Evolutionary conservation across 2,329 filamentous ascomycete species (phyloP).

Genomic region (Keithomyces neogunnii): DNA sequence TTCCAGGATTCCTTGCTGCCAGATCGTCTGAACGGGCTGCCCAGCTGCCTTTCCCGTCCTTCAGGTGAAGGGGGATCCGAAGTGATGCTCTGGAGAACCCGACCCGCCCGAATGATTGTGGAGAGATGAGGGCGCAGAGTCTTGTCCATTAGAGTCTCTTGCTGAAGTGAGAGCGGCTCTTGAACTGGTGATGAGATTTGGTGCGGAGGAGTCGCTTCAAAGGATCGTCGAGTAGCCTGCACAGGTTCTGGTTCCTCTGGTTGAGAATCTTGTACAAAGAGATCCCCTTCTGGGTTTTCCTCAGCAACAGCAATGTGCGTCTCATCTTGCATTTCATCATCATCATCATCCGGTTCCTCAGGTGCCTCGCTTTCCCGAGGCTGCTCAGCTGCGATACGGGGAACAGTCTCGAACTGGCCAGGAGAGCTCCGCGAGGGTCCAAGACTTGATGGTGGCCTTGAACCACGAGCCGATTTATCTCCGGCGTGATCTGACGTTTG

Average conservation of each 20-base stretch:
- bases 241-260: slow-evolving; percentile 6
- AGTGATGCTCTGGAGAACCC: slow-evolving; percentile 48
- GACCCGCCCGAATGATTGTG: slow-evolving; percentile 49
- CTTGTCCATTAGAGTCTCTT: slow-evolving; percentile 20
- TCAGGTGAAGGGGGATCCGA: slow-evolving; percentile 51
- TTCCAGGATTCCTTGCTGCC: slow-evolving; percentile 25
- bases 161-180: slow-evolving; percentile 21
- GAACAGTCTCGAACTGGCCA: not conserved
- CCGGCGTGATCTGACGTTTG: slow-evolving; percentile 11
- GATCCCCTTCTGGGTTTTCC: not conserved
- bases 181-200: slow-evolving; percentile 29
- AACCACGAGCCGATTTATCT: slow-evolving; percentile 11
- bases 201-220: slow-evolving; percentile 23
- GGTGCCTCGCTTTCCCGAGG: slow-evolving; percentile 1
- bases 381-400: not conserved
- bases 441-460: not conserved
- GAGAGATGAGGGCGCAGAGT: slow-evolving; percentile 38
- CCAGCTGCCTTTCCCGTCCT: slow-evolving; percentile 38
- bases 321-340: not conserved
- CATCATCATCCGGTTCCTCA: slow-evolving; percentile 10
- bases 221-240: slow-evolving; percentile 14
- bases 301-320: not conserved
- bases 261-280: not conserved
- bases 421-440: slow-evolving; percentile 1
- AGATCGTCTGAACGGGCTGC: slow-evolving; percentile 45